Evolutionary conservation across 805 yeast genomes (phyloP).

Genomic region (Hermanozyma aechmeae): DNA sequence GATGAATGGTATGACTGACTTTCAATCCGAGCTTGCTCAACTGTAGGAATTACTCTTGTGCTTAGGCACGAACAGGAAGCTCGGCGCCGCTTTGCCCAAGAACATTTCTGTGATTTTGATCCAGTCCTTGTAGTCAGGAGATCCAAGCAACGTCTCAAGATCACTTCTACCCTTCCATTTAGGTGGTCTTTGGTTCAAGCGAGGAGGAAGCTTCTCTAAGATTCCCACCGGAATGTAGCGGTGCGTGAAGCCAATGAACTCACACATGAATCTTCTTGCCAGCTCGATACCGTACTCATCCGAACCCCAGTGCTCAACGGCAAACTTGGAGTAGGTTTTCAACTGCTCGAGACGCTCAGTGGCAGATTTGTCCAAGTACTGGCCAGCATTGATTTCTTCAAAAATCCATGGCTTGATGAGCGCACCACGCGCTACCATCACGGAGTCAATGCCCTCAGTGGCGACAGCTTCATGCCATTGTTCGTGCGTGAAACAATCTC

Average conservation of each 20-base stretch:
- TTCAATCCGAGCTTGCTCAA: too few relatives aligned
- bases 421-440: slow-evolving; percentile 98
- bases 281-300: slow-evolving; percentile 89
- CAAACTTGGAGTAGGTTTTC: slow-evolving; percentile 61
- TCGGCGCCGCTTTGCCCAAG: slow-evolving; percentile 73
- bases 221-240: slow-evolving; percentile 93
- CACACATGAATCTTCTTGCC: slow-evolving; percentile 87
- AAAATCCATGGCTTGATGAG: slow-evolving; percentile 98
- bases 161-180: slow-evolving; percentile 90
- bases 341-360: slow-evolving; percentile 77
- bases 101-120: slow-evolving; percentile 92
- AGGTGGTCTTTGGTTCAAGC: slow-evolving; percentile 89
- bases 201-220: slow-evolving; percentile 79
- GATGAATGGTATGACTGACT: too few relatives aligned
- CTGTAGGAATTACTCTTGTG: slow-evolving; percentile 86
- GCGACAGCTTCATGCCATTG: slow-evolving; percentile 76
- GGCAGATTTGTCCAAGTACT: slow-evolving; percentile 85
- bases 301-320: slow-evolving; percentile 95
- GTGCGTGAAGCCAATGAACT: slow-evolving; percentile 87
- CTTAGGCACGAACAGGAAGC: slow-evolving; percentile 79
- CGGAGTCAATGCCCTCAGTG: slow-evolving; percentile 73
- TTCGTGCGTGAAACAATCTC: slow-evolving; percentile 78
- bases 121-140: slow-evolving; percentile 87
- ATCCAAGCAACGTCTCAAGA: slow-evolving; percentile 80
- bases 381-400: slow-evolving; percentile 86